Evolutionary conservation across 2,329 filamentous ascomycete genomes (phyloP).

Genomic region (Penicillium sp.): DNA sequence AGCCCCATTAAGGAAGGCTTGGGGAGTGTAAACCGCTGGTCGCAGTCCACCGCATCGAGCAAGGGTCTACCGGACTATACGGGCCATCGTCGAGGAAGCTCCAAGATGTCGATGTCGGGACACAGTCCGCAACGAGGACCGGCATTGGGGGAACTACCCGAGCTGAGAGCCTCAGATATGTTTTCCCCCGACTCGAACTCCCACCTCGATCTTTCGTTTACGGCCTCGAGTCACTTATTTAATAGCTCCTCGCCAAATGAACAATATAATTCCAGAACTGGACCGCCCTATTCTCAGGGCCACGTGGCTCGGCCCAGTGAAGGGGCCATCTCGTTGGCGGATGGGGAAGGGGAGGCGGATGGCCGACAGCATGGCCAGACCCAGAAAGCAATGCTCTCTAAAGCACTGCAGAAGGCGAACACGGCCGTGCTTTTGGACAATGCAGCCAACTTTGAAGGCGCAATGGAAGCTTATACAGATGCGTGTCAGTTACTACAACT

Average conservation of each 20-base stretch:
- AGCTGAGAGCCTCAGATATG: constrained; percentile 19
- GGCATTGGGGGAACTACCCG: constrained; percentile 14
- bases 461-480: constrained; percentile 85
- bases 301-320: constrained; percentile 24
- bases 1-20: constrained; percentile 45
- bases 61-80: constrained; percentile 29
- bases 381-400: constrained; percentile 96
- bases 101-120: constrained; percentile 23
- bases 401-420: constrained; percentile 91
- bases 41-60: constrained; percentile 56
- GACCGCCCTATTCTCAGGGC: constrained; percentile 13
- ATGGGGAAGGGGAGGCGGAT: constrained; percentile 28
- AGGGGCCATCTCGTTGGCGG: constrained; percentile 26
- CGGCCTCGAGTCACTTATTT: constrained; percentile 18
- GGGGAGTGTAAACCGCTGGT: constrained; percentile 58
- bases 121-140: constrained; percentile 17
- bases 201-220: constrained; percentile 28
- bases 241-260: constrained; percentile 9
- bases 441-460: constrained; percentile 89
- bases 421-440: constrained; percentile 94
- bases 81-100: constrained; percentile 25
- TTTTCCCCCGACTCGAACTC: constrained; percentile 15
- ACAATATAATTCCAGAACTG: constrained; percentile 4
- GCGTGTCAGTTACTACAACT: constrained; percentile 85
- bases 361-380: constrained; percentile 55